A percentile compares a stretch with the other conserved stretches of the same genome.
These are phyloP conservation scores for Xylaria polymorpha DNA, from an alignment of 2,329 filamentous ascomycete species.

Conservation along the genomic window DNA sequence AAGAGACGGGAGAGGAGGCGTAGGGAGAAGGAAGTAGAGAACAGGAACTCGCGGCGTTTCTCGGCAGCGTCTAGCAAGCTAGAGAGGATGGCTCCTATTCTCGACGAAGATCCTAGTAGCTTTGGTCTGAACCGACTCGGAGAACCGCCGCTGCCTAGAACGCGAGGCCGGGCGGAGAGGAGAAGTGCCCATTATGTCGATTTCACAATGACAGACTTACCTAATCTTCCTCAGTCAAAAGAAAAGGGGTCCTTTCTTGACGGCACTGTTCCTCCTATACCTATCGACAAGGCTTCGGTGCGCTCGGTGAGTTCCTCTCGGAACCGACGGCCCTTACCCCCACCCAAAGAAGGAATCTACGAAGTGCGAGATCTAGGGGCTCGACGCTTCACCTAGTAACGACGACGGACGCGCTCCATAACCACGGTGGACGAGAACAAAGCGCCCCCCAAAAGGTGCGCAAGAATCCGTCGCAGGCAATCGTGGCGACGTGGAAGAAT, in stretches of 20 bases:
- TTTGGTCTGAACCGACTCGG: slow-evolving; percentile 58
- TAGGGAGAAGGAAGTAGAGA: slow-evolving; percentile 84
- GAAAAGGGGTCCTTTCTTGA: slow-evolving; percentile 58
- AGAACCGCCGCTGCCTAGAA: slow-evolving; percentile 67
- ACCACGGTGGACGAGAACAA: slow-evolving; percentile 47
- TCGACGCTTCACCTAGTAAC: slow-evolving; percentile 90
- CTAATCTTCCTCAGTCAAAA: slow-evolving; percentile 75
- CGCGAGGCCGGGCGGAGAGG: slow-evolving; percentile 81
- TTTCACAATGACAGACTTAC: slow-evolving; percentile 77
- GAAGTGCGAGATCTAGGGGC: slow-evolving; percentile 77
- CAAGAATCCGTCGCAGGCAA: slow-evolving; percentile 68
- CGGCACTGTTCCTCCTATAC: slow-evolving; percentile 70
- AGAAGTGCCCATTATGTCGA: slow-evolving; percentile 75
- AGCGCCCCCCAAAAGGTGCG: slow-evolving; percentile 59
- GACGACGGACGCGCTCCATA: slow-evolving; percentile 63
- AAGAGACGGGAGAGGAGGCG: slow-evolving; percentile 82
- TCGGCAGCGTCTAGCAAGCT: slow-evolving; percentile 91
- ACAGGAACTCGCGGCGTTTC: slow-evolving; percentile 80
- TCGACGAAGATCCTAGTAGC: slow-evolving; percentile 77
- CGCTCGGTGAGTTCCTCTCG: slow-evolving; percentile 82
- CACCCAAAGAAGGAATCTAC: slow-evolving; percentile 83
- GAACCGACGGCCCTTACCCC: slow-evolving; percentile 79
- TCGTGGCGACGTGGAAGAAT: slow-evolving; percentile 71
- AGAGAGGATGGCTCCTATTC: slow-evolving; percentile 80
- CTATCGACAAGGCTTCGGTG: slow-evolving; percentile 81